phyloP scores from a whole-genome alignment of 2,329 filamentous ascomycete species.

The Cercospora sojina region DNA sequence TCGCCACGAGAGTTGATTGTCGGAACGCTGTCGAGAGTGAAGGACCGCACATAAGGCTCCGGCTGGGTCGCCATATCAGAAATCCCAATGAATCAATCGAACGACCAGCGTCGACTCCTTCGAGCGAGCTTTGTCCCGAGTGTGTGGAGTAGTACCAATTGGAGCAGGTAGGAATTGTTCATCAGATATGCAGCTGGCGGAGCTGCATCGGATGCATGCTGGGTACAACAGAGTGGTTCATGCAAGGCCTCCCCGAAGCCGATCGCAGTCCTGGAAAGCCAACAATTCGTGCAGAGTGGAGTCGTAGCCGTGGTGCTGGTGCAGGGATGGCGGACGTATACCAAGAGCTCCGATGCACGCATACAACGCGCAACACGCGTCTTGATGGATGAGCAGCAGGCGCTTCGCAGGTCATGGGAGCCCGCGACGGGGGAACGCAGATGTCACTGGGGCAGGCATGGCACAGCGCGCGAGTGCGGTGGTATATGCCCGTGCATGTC shows the following conservation, averaged over 20 bases:
- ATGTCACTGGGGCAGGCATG: neutral
- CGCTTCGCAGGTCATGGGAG: neutral
- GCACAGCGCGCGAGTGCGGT: neutral
- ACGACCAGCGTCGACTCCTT: neutral
- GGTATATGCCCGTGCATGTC: constrained; percentile 4
- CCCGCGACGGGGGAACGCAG: neutral
- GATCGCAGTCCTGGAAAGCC: constrained; percentile 10
- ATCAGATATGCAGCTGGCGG: constrained; percentile 9
- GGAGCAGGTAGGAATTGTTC: neutral
- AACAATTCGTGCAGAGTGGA: constrained; percentile 9
- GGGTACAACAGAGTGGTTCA: constrained; percentile 20
- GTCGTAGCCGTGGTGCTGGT: constrained; percentile 6
- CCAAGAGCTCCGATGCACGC: neutral
- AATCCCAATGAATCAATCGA: neutral
- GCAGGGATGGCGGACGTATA: constrained; percentile 4
- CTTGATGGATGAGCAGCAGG: neutral
- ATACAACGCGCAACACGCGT: neutral
- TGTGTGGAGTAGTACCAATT: neutral
- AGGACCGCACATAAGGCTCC: constrained; percentile 6
- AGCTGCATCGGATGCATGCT: constrained; percentile 32
- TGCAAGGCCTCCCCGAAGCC: constrained; percentile 22
- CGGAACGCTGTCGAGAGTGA: constrained; percentile 2
- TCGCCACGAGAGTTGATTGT: constrained; percentile 9
- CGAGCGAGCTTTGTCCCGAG: neutral
- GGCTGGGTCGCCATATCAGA: constrained; percentile 5